Base-by-base conservation (phyloP, 75 land plant genomes). In the Cryptomeria japonica region DNA sequence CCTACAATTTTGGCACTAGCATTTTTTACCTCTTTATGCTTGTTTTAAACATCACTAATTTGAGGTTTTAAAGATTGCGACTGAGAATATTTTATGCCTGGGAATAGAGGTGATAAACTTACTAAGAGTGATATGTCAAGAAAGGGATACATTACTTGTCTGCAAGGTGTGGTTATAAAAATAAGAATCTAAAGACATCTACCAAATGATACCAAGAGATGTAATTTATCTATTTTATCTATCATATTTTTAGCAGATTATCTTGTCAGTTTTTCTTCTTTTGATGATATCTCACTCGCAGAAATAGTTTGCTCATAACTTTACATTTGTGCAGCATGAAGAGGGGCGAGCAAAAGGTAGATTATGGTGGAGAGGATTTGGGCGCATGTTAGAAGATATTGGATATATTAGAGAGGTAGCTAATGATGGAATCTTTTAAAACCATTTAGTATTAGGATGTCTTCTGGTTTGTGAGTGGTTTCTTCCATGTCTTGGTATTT, bases 351-450 rank as follows among this genome's bases (percentile, higher is more conserved):
- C 92, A 75, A 93, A 80, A 55, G 92, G 90, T 86, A 79, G 47
- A 36, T 86, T 93, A 49, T 96, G 96, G 97, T 96, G 97, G 96
- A 88, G 89, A 89, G 97, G 97, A 39, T 93, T 96, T 89, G 92
- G 89, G 46, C 92, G 97, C 82, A 91, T 96, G 19, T 83, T 96
- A 84, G 93, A 89, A 87, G 90, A 89, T 84, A 93, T 87, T 89
- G 94, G 93, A 38, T 94, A 83, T 58, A 87, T 96, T 41, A 88
- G 87, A 86, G 95, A 94, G 47, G 86, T 88, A 73, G 90, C 88
- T 90, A 88, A 91, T 56, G 87, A 73, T 89, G 56, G 80, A 84
- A 4, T 36, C 31, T 58, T 83, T 38, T 44, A 1, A 28, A 22
- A 47, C n/a, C 77, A 1, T 73, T 83, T 38, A 38, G 11, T 37